Evolutionary conservation across 2,329 filamentous ascomycete species (phyloP).

Genomic region (Aspergillus novoparasiticus): DNA sequence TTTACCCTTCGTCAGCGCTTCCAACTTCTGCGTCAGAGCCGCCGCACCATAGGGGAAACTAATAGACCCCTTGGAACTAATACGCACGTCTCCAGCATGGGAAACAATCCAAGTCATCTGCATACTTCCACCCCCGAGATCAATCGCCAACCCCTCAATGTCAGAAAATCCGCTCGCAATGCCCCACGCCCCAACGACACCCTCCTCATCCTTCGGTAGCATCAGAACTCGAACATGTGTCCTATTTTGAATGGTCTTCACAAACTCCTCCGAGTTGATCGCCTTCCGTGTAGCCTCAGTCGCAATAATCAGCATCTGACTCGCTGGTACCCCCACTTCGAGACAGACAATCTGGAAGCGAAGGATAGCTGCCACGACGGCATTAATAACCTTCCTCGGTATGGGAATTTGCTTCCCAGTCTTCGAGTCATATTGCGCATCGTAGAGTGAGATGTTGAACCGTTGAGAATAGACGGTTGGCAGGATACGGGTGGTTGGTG

Average conservation of each 20-base stretch:
- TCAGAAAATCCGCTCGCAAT: conserved; percentile 72
- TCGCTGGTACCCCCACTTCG: conserved; percentile 64
- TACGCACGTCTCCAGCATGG: conserved; percentile 51
- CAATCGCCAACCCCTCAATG: conserved; percentile 77
- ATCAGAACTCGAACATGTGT: conserved; percentile 71
- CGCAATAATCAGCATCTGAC: conserved; percentile 74
- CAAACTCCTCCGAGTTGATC: conserved; percentile 70
- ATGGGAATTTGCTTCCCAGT: conserved; percentile 54
- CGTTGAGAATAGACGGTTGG: conserved; percentile 76
- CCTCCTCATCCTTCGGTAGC: conserved; percentile 78
- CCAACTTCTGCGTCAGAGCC: conserved; percentile 60
- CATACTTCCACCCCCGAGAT: conserved; percentile 73
- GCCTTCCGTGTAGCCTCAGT: conserved; percentile 86
- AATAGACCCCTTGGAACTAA: conserved; percentile 59
- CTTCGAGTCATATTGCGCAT: conserved; percentile 59
- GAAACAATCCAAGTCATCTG: conserved; percentile 69
- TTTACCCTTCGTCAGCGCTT: conserved; percentile 43
- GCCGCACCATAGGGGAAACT: conserved; percentile 71
- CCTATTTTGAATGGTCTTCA: conserved; percentile 61
- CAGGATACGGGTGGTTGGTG: conserved; percentile 71
- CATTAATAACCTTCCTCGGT: conserved; percentile 59
- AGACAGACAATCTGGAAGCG: conserved; percentile 72
- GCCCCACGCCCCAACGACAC: conserved; percentile 77
- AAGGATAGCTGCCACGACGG: conserved; percentile 66
- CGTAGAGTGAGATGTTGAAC: conserved; percentile 79